These are phyloP conservation scores for Polyporus arcularius DNA, from an alignment of 768 basidiomycete species.

Conservation along the genomic window DNA sequence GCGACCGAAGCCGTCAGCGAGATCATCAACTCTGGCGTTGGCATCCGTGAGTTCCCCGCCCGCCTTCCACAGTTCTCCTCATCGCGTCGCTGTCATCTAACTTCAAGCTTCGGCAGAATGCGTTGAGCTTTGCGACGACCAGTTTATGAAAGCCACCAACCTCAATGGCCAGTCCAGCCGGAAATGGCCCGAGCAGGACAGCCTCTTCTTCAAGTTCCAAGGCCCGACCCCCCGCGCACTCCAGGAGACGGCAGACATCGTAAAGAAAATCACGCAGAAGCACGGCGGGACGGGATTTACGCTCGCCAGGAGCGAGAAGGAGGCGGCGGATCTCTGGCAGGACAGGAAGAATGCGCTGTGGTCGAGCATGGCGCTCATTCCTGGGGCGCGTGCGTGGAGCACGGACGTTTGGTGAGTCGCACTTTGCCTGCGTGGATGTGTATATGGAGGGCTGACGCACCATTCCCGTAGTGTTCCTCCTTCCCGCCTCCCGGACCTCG, in stretches of 20 bases:
- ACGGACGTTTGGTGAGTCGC: slow-evolving; percentile 77
- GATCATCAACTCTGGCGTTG: slow-evolving; percentile 66
- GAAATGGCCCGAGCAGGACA: slow-evolving; percentile 64
- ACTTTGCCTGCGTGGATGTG: no score
- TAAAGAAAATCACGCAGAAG: slow-evolving; percentile 56
- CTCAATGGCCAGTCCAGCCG: slow-evolving; percentile 51
- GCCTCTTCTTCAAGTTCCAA: slow-evolving; percentile 87
- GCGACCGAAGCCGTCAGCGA: slow-evolving; percentile 78
- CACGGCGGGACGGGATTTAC: slow-evolving; percentile 70
- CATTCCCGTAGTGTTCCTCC: slow-evolving; percentile 70
- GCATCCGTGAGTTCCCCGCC: slow-evolving; percentile 58
- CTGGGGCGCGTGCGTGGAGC: slow-evolving; percentile 59
- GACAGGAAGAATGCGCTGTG: slow-evolving; percentile 70
- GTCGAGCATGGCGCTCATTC: slow-evolving; percentile 54
- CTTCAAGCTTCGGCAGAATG: slow-evolving; percentile 54
- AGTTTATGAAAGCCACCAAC: slow-evolving; percentile 66
- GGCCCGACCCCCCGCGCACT: slow-evolving; percentile 53
- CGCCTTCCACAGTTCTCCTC: background rate
- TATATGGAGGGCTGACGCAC: no score
- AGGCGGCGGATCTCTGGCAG: slow-evolving; percentile 74
- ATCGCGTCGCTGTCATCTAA: no score
- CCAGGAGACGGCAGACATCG: slow-evolving; percentile 58
- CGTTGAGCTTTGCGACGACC: slow-evolving; percentile 77
- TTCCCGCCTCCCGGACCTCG: slow-evolving; percentile 62
- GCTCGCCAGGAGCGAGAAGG: slow-evolving; percentile 61